Evolutionary conservation across 768 basidiomycete genomes (phyloP), one percentile per base, ranked within the genome.

Genomic region (Suillus subalutaceus): DNA sequence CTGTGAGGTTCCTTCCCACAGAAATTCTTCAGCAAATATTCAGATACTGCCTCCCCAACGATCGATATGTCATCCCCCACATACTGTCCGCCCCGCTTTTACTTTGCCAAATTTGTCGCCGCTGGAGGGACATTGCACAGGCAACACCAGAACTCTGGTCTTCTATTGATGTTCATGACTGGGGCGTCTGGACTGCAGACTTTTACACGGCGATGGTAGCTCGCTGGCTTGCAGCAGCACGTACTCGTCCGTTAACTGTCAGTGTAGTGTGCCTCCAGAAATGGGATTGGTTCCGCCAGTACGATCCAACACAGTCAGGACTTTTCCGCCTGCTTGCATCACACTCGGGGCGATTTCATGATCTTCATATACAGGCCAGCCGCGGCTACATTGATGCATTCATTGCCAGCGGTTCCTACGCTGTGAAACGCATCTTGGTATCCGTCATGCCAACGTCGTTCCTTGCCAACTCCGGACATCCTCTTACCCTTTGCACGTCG

Each of bases 1-100:
- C 70, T 41, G 41, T 76, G 37, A 77, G 74, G 6, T 58, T 61
- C 7, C 57, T 78, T 50, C 78, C 78, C 48, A 70, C 75, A 37
- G 77, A 79, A 64, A 23, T 79, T 0, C 69, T 78, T 6, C 74
- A 78, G 63, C 74, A 77, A 38, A 75, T 79, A 35, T 78, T 77
- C 38, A 68, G 64, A 56, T 66, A 59, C 41, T 79, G 75, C 35
- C 38, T 77, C 2, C 77, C 70, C 0, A 68, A 73, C 23, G 67
- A 63, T 13, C 62, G 62, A 20, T 78, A 71, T 62, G n/a, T 71
- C 63, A 62, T 67, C 4, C 79, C 76, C 2, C 44, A 69, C 30
- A 57, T 63, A 7, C 66, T 40, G 58, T 64, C 68, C 7, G 75
- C 77, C 37, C 79, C 79, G 4, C 64, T 80, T 9, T 63, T 79